These are phyloP conservation scores for Asclepias syriaca DNA, from an alignment of 257 asterid species.

Conservation along the genomic window DNA sequence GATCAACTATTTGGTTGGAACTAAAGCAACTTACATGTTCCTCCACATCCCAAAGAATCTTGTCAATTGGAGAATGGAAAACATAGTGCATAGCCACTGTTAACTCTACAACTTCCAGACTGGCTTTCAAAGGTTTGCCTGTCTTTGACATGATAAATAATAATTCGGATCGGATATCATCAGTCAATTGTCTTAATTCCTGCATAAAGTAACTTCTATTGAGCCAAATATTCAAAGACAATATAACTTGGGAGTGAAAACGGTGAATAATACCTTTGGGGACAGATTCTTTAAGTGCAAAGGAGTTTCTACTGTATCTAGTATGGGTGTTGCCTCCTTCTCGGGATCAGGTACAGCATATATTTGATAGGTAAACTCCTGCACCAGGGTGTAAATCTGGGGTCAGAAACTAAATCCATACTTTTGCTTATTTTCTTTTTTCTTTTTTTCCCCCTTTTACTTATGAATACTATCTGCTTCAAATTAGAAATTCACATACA, in stretches of 20 bases:
- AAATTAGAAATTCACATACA: neutral
- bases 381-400: conserved; percentile 21
- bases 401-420: neutral
- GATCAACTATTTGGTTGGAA: neutral
- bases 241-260: conserved; percentile 10
- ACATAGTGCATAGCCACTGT: conserved; percentile 85
- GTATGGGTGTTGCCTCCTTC: conserved; percentile 58
- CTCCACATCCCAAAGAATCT: conserved; percentile 86
- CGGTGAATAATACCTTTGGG: conserved; percentile 45
- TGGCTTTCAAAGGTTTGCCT: conserved; percentile 40
- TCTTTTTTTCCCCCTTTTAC: neutral
- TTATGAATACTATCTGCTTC: neutral
- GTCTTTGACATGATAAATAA: conserved; percentile 36
- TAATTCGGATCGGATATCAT: conserved; percentile 72
- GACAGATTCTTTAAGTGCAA: conserved; percentile 64
- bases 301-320: conserved; percentile 71
- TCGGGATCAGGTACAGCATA: conserved; percentile 38
- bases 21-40: conserved; percentile 60
- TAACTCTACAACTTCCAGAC: conserved; percentile 66
- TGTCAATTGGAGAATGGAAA: conserved; percentile 73
- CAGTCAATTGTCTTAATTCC: conserved; percentile 81
- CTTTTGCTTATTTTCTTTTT: neutral
- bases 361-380: conserved; percentile 38
- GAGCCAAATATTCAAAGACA: conserved; percentile 14
- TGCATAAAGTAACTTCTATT: conserved; percentile 32